phyloP scores from a whole-genome alignment of 805 yeast genomes.

The Sugiyamaella chiloensis region DNA sequence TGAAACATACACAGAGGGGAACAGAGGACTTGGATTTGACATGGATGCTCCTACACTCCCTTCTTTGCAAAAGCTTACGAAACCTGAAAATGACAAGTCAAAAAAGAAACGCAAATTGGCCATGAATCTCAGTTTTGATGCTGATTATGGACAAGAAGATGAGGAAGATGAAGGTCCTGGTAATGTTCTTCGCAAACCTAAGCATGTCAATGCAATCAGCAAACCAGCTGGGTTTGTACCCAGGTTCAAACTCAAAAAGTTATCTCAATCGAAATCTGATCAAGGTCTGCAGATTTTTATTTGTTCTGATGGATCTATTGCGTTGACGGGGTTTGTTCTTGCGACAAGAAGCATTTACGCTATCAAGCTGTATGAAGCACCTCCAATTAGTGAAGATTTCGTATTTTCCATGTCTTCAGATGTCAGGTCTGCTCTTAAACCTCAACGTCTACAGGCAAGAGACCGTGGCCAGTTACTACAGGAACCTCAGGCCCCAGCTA shows the following conservation, averaged over 20 bases:
- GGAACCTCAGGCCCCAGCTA: slow-evolving; percentile 20
- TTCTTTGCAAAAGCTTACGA: not conserved
- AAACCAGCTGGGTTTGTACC: not conserved
- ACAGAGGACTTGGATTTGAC: slow-evolving; percentile 24
- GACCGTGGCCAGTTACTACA: slow-evolving; percentile 15
- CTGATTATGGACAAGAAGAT: slow-evolving; percentile 26
- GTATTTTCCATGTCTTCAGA: not conserved
- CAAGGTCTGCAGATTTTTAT: not conserved
- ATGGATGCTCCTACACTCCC: slow-evolving; percentile 11
- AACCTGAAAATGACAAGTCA: not conserved
- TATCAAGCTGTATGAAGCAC: not conserved
- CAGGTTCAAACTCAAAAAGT: slow-evolving; percentile 1
- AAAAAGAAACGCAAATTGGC: slow-evolving; percentile 20
- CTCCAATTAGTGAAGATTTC: not conserved
- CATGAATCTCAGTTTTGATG: slow-evolving; percentile 23
- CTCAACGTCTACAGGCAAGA: slow-evolving; percentile 1
- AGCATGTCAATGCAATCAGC: not conserved
- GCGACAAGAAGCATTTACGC: slow-evolving; percentile 8
- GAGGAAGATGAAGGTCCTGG: slow-evolving; percentile 24
- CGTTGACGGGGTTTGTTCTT: slow-evolving; percentile 12
- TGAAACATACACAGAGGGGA: slow-evolving; percentile 21
- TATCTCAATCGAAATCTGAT: not conserved
- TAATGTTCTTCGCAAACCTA: not conserved
- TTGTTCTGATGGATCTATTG: slow-evolving; percentile 9
- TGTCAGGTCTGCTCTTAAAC: not conserved